Evolutionary conservation across 192 early-diverging fungal species (phyloP).

Genomic region (Linnemannia exigua): DNA sequence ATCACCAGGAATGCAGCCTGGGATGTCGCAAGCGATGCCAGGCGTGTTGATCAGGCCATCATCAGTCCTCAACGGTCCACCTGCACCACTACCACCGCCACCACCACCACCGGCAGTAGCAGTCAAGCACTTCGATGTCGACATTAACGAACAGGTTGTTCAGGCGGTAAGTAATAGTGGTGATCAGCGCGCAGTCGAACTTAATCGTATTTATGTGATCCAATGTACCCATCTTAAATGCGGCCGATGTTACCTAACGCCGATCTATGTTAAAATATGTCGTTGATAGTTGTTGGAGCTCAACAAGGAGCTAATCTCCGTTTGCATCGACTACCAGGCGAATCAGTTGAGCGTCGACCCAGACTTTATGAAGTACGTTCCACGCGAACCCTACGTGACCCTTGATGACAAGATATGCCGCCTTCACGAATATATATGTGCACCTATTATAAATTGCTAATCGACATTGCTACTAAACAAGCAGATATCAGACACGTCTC

Average conservation of each 20-base stretch:
- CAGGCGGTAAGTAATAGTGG: constrained; percentile 25
- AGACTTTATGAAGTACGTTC: constrained; percentile 34
- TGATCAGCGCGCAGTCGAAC: too few relatives aligned
- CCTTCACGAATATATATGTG: background rate
- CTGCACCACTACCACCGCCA: constrained; percentile 1
- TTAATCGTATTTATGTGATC: background rate
- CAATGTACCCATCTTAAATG: background rate
- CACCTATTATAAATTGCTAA: background rate
- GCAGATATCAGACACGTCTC: constrained; percentile 44
- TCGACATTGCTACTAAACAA: background rate
- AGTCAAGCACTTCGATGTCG: constrained; percentile 21
- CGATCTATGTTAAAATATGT: background rate
- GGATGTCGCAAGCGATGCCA: background rate
- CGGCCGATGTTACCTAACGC: background rate
- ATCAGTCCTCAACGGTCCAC: background rate
- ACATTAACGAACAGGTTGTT: constrained; percentile 44
- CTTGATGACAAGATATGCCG: background rate
- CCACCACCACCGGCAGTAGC: background rate
- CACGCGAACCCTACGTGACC: background rate
- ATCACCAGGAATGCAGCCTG: constrained; percentile 6
- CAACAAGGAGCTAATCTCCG: constrained; percentile 49
- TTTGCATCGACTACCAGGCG: constrained; percentile 54
- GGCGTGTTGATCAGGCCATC: constrained; percentile 6
- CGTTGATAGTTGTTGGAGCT: constrained; percentile 30
- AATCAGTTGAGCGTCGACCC: constrained; percentile 26